Evolutionary conservation across 2,329 filamentous ascomycete species (phyloP), one percentile per base, ranked within the genome.

Genomic region (Diaporthe nobilis): DNA sequence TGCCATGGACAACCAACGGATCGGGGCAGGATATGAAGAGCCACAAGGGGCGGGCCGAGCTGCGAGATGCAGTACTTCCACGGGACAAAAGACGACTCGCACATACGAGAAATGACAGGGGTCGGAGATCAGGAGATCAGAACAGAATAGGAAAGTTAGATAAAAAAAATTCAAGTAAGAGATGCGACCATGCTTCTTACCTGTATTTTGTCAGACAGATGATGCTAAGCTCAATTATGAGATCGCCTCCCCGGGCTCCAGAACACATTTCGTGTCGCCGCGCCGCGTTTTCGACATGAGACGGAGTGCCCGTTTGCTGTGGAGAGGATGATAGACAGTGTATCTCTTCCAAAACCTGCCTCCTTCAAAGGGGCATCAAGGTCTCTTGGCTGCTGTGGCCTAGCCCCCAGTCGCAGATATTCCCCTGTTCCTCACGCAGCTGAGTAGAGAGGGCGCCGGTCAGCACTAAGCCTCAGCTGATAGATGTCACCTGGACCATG

Each of bases 391-490:
- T 70, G 31, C n/a, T 25, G 65, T 70, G 65, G 22, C 34, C 34
- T 10, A 37, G 37, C 39, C 37, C 39, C 17, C 37, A 28, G 25
- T 57, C 31, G 15, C 47, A 39, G 47, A 57, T 57, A 51, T 42
- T 28, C 34, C 47, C 34, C 20, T 55, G 22, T 9, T 47, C 28
- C 47, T 65, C 22, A 47, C 12, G 9, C 12, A 55, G 37, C 71
- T 73, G 58, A 25, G n/a, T 20, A 55, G 58, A 20, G 47, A 57
- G 22, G 39, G 51, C 47, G 65, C 65, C 58, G 61, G 47, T 73
- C 71, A 65, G 71, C 55, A 53, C 72, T 76, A 76, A 60, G 37
- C 37, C 20, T 65, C 65, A 76, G 72, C 55, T 76, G 65, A 65
- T 63, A 76, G 65, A n/a, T 67, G 57, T 67, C 72, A 71, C 51